Conservation (phyloP, 768 basidiomycete genomes). For the Leccinum rimulosum region DNA sequence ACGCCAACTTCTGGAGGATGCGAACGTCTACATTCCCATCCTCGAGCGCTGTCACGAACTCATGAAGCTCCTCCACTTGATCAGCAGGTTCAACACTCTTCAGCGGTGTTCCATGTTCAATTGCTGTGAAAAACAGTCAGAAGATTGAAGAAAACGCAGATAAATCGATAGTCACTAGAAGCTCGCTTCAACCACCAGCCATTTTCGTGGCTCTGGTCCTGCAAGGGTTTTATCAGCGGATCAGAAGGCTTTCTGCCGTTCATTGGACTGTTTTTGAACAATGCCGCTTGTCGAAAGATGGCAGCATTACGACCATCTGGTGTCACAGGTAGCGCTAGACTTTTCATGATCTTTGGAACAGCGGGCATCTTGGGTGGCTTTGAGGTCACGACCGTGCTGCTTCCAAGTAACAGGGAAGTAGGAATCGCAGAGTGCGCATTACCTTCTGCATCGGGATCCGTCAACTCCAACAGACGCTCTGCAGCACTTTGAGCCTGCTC, state of each 20-base stretch:
- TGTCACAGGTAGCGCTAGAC: slow-evolving; percentile 50
- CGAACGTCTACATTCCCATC: slow-evolving; percentile 48
- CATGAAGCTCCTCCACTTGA: slow-evolving; percentile 48
- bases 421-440: slow-evolving; percentile 53
- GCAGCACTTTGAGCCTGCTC: slow-evolving; percentile 95
- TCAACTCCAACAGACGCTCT: slow-evolving; percentile 80
- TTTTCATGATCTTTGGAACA: slow-evolving; percentile 34
- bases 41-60: slow-evolving; percentile 53
- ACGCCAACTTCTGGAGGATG: slow-evolving; percentile 63
- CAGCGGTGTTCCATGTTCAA: slow-evolving; percentile 48
- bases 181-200: slow-evolving; percentile 85
- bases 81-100: slow-evolving; percentile 40
- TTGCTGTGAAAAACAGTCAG: slow-evolving; percentile 22
- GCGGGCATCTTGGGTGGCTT: slow-evolving; percentile 38
- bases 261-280: slow-evolving; percentile 81
- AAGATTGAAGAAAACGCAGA: background rate
- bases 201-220: slow-evolving; percentile 64
- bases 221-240: slow-evolving; percentile 68
- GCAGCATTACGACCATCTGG: slow-evolving; percentile 57
- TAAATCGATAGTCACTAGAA: slow-evolving; percentile 48
- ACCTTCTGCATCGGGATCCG: slow-evolving; percentile 71
- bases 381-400: slow-evolving; percentile 34
- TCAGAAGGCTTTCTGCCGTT: slow-evolving; percentile 46
- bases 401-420: slow-evolving; percentile 48
- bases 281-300: slow-evolving; percentile 70